Conservation (phyloP, 192 early-diverging fungal species). For the Coemansia sp. region DNA sequence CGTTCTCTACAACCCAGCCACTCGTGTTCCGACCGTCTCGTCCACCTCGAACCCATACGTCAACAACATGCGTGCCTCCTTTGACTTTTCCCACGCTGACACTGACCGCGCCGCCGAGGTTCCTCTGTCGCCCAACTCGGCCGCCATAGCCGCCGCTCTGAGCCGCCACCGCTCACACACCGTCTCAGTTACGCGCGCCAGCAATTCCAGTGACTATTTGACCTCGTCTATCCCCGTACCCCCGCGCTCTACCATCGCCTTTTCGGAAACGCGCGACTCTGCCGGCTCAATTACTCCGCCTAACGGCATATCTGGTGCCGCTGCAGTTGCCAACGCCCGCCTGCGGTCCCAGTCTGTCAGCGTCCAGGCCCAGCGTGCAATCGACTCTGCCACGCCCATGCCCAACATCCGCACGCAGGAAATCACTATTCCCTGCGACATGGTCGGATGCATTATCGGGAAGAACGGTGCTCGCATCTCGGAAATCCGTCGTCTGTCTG, state of each 20-base stretch:
- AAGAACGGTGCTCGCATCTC: slow-evolving; percentile 84
- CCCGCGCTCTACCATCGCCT: slow-evolving; percentile 34
- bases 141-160: slow-evolving; percentile 37
- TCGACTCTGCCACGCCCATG: slow-evolving; percentile 42
- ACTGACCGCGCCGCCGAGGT: slow-evolving; percentile 26
- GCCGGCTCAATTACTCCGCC: slow-evolving; percentile 35
- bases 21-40: slow-evolving; percentile 54
- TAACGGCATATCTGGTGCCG: slow-evolving; percentile 15
- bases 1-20: slow-evolving; percentile 81
- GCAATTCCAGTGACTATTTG: slow-evolving; percentile 28
- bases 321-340: slow-evolving; percentile 32
- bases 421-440: slow-evolving; percentile 90
- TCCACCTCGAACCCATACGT: slow-evolving; percentile 56
- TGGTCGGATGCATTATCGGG: slow-evolving; percentile 98
- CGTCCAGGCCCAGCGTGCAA: slow-evolving; percentile 47
- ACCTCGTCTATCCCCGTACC: slow-evolving; percentile 53
- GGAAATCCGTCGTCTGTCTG: slow-evolving; percentile 77
- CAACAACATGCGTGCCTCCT: slow-evolving; percentile 47
- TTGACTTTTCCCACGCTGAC: slow-evolving; percentile 50
- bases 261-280: slow-evolving; percentile 23
- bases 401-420: slow-evolving; percentile 76
- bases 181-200: slow-evolving; percentile 47
- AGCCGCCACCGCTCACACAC: slow-evolving; percentile 57
- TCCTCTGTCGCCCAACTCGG: slow-evolving; percentile 14
- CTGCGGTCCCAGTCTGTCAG: slow-evolving; percentile 56